Base-by-base conservation (phyloP, 306 rosid species). In the Luffa acutangula region DNA sequence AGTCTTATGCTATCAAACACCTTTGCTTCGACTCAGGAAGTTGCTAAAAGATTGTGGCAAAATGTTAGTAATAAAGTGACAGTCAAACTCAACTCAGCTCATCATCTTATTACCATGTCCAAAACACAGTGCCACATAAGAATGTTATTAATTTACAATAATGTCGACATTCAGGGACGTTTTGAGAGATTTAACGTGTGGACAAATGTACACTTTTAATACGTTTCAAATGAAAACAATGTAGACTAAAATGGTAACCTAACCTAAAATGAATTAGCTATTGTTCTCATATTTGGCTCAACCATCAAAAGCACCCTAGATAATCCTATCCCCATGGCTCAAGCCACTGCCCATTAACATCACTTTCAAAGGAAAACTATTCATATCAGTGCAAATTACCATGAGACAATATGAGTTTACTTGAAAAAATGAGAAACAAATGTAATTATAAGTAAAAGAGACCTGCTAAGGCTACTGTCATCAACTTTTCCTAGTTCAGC, bases 391-490 rank as follows among this genome's bases (percentile, higher is more conserved):
- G 77, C 6, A 72, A 72, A 48, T 6, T 48, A 45, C 4, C 18
- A 70, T 43, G 54, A 43, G 76, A 43, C 10, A 33, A 5, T 6
- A 6, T 20, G 54, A 43, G 39, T 21, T 45, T 45, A 73, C 41
- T 25, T 25, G 5, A 49, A 76, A 84, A 84, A 25, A 75, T 46
- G 49, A 75, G 63, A 81, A 25, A 31, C 34, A 75, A 78, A 66
- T 45, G 56, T 60, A 21, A 52, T 36, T 41, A 13, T 20, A 75
- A 78, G 77, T 59, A 62, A 81, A 72, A 58, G 20, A 53, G 74
- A 92, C 98, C 93, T 88, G 86, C 92, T 89, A 84, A 94, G 93
- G 80, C 84, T 86, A 75, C 82, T 87, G 69, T 90, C 94, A 41
- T 87, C 88, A 42, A 94, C 88, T 85, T 75, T 86, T 9, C 93